Percentiles rank a stretch among this genome's conserved stretches.
Evolutionary conservation across 2,329 filamentous ascomycete species (phyloP).

Genomic region (Bipolaris bicolor): DNA sequence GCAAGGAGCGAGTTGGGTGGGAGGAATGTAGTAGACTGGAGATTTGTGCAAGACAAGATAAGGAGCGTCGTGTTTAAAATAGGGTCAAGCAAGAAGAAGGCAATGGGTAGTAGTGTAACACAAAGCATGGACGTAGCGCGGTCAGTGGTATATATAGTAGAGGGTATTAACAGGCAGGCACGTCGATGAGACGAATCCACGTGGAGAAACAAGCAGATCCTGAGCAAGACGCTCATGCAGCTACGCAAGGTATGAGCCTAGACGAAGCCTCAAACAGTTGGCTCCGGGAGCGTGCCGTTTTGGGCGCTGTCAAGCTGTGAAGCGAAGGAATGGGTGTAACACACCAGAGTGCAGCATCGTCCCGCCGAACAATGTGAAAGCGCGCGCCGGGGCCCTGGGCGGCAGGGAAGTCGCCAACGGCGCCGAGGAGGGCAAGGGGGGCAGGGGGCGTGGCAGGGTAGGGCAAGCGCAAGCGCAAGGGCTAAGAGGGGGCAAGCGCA

Average conservation of each 20-base stretch:
- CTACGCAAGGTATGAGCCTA: slow-evolving; percentile 43
- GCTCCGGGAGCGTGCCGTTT: slow-evolving; percentile 48
- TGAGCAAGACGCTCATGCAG: slow-evolving; percentile 43
- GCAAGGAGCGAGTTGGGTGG: slow-evolving; percentile 25
- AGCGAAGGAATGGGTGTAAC: slow-evolving; percentile 46
- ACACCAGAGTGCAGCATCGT: slow-evolving; percentile 41
- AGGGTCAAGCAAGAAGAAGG: slow-evolving; percentile 8
- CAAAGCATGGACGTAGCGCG: slow-evolving; percentile 27
- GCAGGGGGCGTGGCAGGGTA: slow-evolving; percentile 16
- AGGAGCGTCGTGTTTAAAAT: slow-evolving; percentile 20
- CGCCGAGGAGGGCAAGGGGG: slow-evolving; percentile 35
- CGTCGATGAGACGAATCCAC: slow-evolving; percentile 41
- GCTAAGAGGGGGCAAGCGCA: no score
- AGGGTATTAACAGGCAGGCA: slow-evolving; percentile 38
- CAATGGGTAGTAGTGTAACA: slow-evolving; percentile 20
- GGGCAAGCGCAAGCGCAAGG: no score
- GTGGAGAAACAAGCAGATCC: slow-evolving; percentile 46
- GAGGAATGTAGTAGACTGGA: neutral
- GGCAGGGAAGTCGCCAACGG: slow-evolving; percentile 36
- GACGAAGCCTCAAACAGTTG: slow-evolving; percentile 49
- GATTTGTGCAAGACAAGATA: slow-evolving; percentile 13
- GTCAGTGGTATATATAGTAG: slow-evolving; percentile 38
- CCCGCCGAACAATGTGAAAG: slow-evolving; percentile 35
- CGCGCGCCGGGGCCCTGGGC: slow-evolving; percentile 34
- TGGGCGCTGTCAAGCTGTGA: slow-evolving; percentile 48